Evolutionary conservation across 179 eudicot species (phyloP), one percentile per base, ranked within the genome.

Genomic region (Dionaea muscipula): DNA sequence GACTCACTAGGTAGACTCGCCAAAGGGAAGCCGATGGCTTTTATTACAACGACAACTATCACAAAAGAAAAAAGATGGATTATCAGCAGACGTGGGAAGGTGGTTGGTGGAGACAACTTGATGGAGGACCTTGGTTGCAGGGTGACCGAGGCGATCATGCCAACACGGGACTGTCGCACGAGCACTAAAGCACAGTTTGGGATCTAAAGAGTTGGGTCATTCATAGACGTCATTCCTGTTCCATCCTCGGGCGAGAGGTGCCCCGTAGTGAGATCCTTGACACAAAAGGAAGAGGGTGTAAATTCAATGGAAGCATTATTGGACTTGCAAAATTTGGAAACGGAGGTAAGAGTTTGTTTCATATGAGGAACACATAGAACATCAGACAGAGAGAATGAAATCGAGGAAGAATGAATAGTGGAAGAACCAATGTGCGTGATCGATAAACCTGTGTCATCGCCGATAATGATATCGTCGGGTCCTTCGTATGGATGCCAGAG

Each of bases 401-500:
- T 25, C 5, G 6, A 16, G 3, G n/a, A 3, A 21, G 53, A 10
- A 18, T n/a, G 4, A 4, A 66, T n/a, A 26, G 47, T 1, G 1
- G 28, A 5, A 7, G 17, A 26, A 51, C 58, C 58, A 17, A 5
- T 41, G 31, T 33, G 28, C 4, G 57, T 21, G 21, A 66, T 59
- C 0, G 47, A 13, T 7, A 53, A 25, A 1, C 48, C 2, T 1
- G 47, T 20, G 11, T 47, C 55, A 53, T 59, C 62, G 3, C 60
- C 64, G 14, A 59, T 53, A 0, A 66, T 10, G 1, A 66, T 23
- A 0, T 66, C 55, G 33, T 66, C 60, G 1, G 47, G 15, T 7
- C 69, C 57, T 16, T 46, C 35, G 36, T 66, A 66, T 0, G 59
- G 48, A 25, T 33, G 14, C 15, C 59, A 49, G 4, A 59, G 27